phyloP scores from a whole-genome alignment of 2,329 filamentous ascomycete genomes.

The Rhexocercosporidium sp. region DNA sequence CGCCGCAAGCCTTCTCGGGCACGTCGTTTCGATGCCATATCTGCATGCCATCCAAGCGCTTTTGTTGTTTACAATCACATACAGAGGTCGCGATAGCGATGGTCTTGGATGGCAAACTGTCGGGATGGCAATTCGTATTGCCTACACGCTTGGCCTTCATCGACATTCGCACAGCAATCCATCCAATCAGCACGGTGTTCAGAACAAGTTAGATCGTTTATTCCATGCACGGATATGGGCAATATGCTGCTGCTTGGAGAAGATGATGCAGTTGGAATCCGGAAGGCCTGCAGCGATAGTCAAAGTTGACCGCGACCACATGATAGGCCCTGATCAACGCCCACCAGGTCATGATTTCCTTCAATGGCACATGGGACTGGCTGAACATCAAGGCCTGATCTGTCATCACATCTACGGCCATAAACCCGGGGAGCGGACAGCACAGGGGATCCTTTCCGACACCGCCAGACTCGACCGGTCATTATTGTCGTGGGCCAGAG shows the following conservation, averaged over 20 bases:
- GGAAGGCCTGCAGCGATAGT: slow-evolving; percentile 1
- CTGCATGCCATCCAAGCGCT: slow-evolving; percentile 9
- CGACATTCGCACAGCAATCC: background rate
- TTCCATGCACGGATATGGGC: slow-evolving; percentile 6
- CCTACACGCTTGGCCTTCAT: slow-evolving; percentile 17
- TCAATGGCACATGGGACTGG: slow-evolving; percentile 2
- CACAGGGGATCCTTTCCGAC: slow-evolving; percentile 2
- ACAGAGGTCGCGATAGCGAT: slow-evolving; percentile 10
- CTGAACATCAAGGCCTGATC: slow-evolving; percentile 4
- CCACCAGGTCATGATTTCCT: background rate
- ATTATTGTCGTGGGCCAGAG: background rate
- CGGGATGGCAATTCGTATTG: slow-evolving; percentile 13
- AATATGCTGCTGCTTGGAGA: slow-evolving; percentile 10
- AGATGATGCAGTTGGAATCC: slow-evolving; percentile 12
- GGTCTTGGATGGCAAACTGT: slow-evolving; percentile 15
- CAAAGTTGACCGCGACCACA: background rate
- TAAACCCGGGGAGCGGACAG: slow-evolving; percentile 3
- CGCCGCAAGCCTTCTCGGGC: slow-evolving; percentile 4
- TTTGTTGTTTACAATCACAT: slow-evolving; percentile 8
- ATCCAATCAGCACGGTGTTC: background rate
- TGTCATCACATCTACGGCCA: slow-evolving; percentile 13
- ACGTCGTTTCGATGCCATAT: slow-evolving; percentile 17
- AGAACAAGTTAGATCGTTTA: background rate
- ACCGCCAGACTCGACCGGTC: slow-evolving; percentile 2
- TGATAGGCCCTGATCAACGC: background rate